These are phyloP conservation scores for Epicoccum nigrum DNA, from an alignment of 2,329 filamentous ascomycete genomes.

Conservation along the genomic window DNA sequence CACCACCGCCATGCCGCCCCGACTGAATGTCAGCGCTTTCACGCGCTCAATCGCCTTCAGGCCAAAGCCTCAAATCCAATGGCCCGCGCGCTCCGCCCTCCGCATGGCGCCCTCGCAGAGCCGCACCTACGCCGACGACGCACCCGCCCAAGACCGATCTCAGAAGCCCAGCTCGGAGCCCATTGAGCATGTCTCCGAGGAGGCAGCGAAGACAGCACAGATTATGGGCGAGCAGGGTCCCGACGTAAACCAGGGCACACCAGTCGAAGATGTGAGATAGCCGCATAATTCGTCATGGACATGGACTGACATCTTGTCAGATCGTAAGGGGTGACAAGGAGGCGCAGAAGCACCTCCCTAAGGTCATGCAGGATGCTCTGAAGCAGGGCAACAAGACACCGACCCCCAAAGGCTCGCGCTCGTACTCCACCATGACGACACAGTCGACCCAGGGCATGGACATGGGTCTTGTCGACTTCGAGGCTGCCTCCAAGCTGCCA, in stretches of 20 bases:
- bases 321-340: constrained; percentile 68
- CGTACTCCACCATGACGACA: constrained; percentile 61
- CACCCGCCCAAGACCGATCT: constrained; percentile 39
- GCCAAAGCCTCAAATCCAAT: constrained; percentile 38
- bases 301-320: constrained; percentile 48
- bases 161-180: constrained; percentile 42
- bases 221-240: constrained; percentile 64
- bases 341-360: constrained; percentile 66
- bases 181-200: constrained; percentile 67
- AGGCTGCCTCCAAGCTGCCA: constrained; percentile 25
- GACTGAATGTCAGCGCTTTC: constrained; percentile 42
- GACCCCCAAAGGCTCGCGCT: constrained; percentile 54
- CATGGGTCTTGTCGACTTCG: constrained; percentile 41
- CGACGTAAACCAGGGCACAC: constrained; percentile 69
- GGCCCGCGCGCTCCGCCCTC: constrained; percentile 30
- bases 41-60: constrained; percentile 43
- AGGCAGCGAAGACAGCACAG: constrained; percentile 65
- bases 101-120: constrained; percentile 35
- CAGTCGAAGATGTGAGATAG: constrained; percentile 65
- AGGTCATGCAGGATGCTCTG: constrained; percentile 68
- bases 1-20: constrained; percentile 45
- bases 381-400: constrained; percentile 53
- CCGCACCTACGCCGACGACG: constrained; percentile 40
- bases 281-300: not conserved
- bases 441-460: constrained; percentile 30